Evolutionary conservation across 2,329 filamentous ascomycete genomes (phyloP).

Genomic region (Biscogniauxia marginata): DNA sequence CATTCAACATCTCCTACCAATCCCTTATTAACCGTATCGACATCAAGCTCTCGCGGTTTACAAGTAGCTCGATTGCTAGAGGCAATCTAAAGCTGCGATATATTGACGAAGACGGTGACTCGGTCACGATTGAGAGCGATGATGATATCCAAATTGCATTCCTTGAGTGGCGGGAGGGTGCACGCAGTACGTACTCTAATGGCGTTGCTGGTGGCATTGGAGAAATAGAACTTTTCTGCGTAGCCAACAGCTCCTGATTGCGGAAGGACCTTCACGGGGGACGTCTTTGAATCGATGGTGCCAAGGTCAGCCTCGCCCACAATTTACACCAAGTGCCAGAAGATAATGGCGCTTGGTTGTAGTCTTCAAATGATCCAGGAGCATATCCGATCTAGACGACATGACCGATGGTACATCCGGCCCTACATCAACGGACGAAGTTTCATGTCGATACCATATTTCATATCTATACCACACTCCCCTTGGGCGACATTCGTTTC

Average conservation of each 20-base stretch:
- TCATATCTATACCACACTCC: conserved; percentile 12
- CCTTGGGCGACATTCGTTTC: conserved; percentile 21
- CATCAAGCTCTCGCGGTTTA: conserved; percentile 86
- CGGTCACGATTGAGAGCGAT: conserved; percentile 89
- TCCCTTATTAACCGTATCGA: conserved; percentile 94
- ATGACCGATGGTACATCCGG: not conserved
- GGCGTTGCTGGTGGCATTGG: conserved; percentile 75
- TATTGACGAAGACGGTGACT: conserved; percentile 87
- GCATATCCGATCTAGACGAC: not conserved
- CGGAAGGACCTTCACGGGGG: not conserved
- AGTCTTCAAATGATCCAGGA: not conserved
- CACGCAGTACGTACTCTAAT: conserved; percentile 55
- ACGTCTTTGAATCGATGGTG: not conserved
- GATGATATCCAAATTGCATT: conserved; percentile 97
- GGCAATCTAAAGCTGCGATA: conserved; percentile 87
- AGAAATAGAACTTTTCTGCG: conserved; percentile 86
- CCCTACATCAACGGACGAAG: conserved; percentile 13
- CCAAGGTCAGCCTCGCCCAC: not conserved
- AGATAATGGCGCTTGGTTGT: too few species aligned
- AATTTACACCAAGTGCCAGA: not conserved
- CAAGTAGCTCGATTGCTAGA: conserved; percentile 76
- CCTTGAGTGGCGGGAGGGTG: conserved; percentile 83
- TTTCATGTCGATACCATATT: conserved; percentile 29
- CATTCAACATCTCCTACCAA: conserved; percentile 92
- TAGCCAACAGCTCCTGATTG: conserved; percentile 44